Evolutionary conservation across 139 green algal species (phyloP), one percentile per base, ranked within the genome.

Genomic region (Edaphochlamys debaryana): DNA sequence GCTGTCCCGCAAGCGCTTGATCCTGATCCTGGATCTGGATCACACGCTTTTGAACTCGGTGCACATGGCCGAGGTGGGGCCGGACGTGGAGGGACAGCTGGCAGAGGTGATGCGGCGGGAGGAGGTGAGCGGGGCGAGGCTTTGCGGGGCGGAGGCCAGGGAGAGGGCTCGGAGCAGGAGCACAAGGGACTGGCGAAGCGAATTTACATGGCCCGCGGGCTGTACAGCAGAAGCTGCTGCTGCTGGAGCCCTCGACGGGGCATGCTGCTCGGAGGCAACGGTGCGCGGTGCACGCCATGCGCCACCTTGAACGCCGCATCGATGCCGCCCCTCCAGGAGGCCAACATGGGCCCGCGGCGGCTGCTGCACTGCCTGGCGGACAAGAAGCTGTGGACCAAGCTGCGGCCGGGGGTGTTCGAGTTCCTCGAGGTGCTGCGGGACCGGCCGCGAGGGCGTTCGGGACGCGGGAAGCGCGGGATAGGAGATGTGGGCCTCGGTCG

Each of bases 21-120:
- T 93, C 67, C 92, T 99, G 15, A 91, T 99, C 22, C 89, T 99
- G 64, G 96, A 99, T 84, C 90, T 99, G 74, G 96, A 99, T 84
- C 96, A 99, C 92, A 99, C 96, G 6, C 89, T 99, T 81, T 91
- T 99, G 60, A 97, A 98, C 86, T 96, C 89, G 48, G 90, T 90
- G 25, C 71, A 86, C 40, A 50, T 92, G 37, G 36, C 50, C 29
- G 87, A 87, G 37, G 78, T 93, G 27, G 40, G 67, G 17, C 69
- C 48, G 8, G 69, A 69, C 42, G 70, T 67, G 66, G 41, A 41
- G 37, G 34, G 71, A 40, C 45, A 45, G 73, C 60, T 84, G 58
- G 36, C 68, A 0, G 37, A 70, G 60, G 2, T 67, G 25, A 36
- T 79, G 52, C 27, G 37, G 63, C 0, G 34, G 38, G 74, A 86